Base-by-base conservation (phyloP, 2,329 filamentous ascomycete species). In the Colletotrichum sojae region DNA sequence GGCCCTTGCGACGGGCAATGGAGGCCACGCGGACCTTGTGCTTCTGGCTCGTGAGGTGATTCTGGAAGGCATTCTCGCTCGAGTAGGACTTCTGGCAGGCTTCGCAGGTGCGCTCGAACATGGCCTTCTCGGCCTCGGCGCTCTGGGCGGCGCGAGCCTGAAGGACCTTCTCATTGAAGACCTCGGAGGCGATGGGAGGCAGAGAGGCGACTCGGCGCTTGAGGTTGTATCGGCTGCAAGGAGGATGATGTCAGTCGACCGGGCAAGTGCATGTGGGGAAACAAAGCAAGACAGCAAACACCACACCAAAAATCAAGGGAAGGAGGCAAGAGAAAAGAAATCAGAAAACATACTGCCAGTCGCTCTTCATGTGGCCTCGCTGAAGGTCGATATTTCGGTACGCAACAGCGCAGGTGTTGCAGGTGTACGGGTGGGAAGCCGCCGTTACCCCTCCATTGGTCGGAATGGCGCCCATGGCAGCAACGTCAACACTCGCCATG, bases 321-420 rank as follows among this genome's bases (percentile, higher is more conserved):
- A 60, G 52, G 27, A 27, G 18, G 22, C 31, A 8, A 8, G n/a
- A 43, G 16, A 59, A 36, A 67, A 60, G 22, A 67, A 56, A 56
- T 40, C 39, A 71, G 27, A 56, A 59, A 62, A 91, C 93, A 83
- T 87, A 96, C 92, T 99, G 95, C 96, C 96, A 99, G 83, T 99
- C 96, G 75, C 92, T 96, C 81, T 96, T 94, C 96, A 99, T 99
- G 79, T 99, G 96, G 45, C 90, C 91, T 79, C 96, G 91, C 83
- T 99, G 96, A 65, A 97, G 87, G 78, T 98, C 95, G 79, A 93
- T 94, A 78, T 94, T 94, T 73, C 95, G 92, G 83, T 98, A 99
- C 60, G 95, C 96, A 75, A 99, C 95, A 80, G 97, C 94, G 79
- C 96, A 99, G 67, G 95, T 96, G 82, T 98, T 99, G 90, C 96